Conservation (phyloP, 2,329 filamentous ascomycete genomes). For the Pyrenochaeta sp. region DNA sequence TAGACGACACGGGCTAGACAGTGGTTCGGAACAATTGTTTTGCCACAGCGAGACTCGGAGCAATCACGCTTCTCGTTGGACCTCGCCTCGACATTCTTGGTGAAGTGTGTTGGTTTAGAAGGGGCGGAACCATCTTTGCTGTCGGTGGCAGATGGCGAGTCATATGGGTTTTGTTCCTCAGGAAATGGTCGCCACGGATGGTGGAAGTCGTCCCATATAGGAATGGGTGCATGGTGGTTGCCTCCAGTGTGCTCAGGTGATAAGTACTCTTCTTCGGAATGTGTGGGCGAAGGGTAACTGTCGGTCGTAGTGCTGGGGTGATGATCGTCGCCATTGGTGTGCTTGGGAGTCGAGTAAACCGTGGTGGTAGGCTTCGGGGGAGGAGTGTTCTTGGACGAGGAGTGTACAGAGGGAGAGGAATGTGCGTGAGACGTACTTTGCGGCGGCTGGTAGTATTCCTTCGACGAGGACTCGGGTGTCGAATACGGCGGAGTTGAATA, state of each 20-base stretch:
- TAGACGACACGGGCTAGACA: constrained; percentile 14
- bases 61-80: neutral
- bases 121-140: neutral
- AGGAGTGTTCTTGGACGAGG: too few species aligned
- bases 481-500: neutral
- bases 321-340: too few species aligned
- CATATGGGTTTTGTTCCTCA: neutral
- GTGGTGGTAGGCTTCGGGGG: constrained; percentile 3
- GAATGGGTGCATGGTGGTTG: too few species aligned
- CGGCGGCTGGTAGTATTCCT: constrained; percentile 1
- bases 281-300: neutral
- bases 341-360: neutral
- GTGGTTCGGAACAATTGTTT: neutral
- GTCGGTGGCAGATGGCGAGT: neutral
- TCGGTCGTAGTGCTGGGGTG: too few species aligned
- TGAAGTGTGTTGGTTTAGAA: neutral
- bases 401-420: too few species aligned
- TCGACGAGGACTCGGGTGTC: neutral
- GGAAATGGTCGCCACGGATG: neutral
- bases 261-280: neutral
- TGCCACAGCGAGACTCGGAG: neutral
- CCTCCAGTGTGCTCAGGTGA: neutral
- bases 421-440: too few species aligned
- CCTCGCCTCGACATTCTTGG: neutral
- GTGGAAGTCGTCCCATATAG: neutral